Evolutionary conservation across 306 rosid species (phyloP), one percentile per base, ranked within the genome.

Genomic region (Casuarina glauca): DNA sequence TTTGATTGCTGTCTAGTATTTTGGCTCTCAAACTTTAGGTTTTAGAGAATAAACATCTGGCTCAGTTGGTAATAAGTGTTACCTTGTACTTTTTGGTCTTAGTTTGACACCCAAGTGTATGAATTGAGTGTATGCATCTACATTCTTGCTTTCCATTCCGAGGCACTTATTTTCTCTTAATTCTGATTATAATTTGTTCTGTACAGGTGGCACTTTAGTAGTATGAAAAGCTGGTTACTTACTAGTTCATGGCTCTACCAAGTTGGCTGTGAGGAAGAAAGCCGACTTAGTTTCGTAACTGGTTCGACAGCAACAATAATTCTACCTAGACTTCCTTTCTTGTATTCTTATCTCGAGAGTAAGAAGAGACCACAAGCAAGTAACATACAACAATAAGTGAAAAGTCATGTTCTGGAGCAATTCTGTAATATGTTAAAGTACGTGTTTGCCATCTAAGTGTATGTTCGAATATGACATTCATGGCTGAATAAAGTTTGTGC

Each of bases 171-270:
- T 55, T 62, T 49, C 39, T 44, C 79, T 68, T 49, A 8, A 74
- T 68, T 1, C 69, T 77, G 51, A 58, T 70, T 61, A 75, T 82
- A 42, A 61, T 79, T 79, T 82, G 62, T 78, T 44, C 78, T 81
- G 49, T 71, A 79, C 91, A 91, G 92, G 69, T 12, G 82, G 81
- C 50, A 43, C 44, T 13, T 77, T 80, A 84, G 77, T 53, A 55
- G 36, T 45, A 62, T 16, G 77, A 69, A 12, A 41, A 45, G 58
- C 35, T 67, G 26, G 7, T 26, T 5, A 17, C n/a, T 17, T 41
- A 11, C 69, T 35, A 67, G 71, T 43, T 42, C 20, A 42, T 67
- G 9, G 36, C 36, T 26, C 32, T 17, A 62, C 35, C 42, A 67
- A 67, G 10, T 17, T 42, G 15, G 50, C 36, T n/a, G 12, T 26